Conservation (phyloP, 352 stramenopile genomes). For the Plasmopara muralis region DNA sequence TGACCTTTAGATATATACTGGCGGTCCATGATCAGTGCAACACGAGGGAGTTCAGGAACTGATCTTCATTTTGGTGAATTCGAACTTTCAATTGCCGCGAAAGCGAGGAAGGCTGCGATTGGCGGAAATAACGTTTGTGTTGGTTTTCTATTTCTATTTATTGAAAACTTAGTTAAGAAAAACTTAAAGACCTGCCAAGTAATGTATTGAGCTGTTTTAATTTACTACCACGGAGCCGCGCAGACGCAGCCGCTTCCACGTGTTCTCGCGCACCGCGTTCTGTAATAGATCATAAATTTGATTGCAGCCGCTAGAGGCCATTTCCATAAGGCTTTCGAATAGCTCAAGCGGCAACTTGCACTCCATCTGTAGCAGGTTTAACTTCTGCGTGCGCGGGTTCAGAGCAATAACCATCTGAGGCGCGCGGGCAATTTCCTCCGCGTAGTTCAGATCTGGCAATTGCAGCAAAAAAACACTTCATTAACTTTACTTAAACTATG, state of each 20-base stretch:
- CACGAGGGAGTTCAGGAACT: constrained; percentile 13
- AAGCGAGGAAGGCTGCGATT: constrained; percentile 9
- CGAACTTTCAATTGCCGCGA: constrained; percentile 17
- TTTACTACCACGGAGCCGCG: constrained; percentile 26
- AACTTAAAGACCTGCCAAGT: no score
- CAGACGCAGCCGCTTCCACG: constrained; percentile 67
- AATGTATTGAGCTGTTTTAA: no score
- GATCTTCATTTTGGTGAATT: constrained; percentile 10
- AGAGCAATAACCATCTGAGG: constrained; percentile 84
- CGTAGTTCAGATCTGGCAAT: constrained; percentile 83
- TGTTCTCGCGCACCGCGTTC: constrained; percentile 81
- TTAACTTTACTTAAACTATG: no score
- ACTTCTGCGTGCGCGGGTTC: constrained; percentile 83
- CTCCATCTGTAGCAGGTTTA: constrained; percentile 88
- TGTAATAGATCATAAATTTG: constrained; percentile 83
- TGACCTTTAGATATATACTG: constrained; percentile 1
- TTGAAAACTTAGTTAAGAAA: no score
- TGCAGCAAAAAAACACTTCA: neutral
- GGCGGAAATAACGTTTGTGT: constrained; percentile 8
- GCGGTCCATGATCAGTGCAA: constrained; percentile 19
- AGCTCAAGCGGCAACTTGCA: constrained; percentile 85
- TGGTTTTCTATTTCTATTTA: no score
- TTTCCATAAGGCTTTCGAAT: constrained; percentile 81
- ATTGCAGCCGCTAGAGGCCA: constrained; percentile 72
- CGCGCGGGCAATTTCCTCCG: constrained; percentile 80